A percentile compares a stretch with the other conserved stretches of the same genome.
Evolutionary conservation across 257 asterid species (phyloP).

Genomic region (Penstemon newberryi): DNA sequence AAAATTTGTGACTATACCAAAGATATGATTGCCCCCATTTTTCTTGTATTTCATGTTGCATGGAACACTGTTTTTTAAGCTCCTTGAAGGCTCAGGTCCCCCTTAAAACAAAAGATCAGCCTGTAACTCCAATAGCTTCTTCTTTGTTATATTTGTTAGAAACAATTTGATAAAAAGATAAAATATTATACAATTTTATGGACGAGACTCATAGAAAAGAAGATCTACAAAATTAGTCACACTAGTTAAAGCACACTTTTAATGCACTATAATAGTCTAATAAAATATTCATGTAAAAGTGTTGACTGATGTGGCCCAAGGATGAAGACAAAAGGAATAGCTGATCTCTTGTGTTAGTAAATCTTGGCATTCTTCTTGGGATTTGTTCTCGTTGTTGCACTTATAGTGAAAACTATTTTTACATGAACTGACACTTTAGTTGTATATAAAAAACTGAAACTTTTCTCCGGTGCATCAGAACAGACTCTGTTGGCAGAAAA

Average conservation of each 20-base stretch:
- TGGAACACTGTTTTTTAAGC: slow-evolving; percentile 9
- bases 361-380: too few species aligned
- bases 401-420: too few species aligned
- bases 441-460: too few species aligned
- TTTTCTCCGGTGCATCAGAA: too few species aligned
- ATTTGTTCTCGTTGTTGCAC: too few species aligned
- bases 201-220: background rate
- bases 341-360: too few species aligned
- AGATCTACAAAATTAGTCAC: background rate
- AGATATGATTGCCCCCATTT: slow-evolving; percentile 10
- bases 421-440: too few species aligned
- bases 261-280: too few species aligned
- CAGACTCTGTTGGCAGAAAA: background rate
- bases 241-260: background rate
- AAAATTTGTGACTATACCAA: slow-evolving; percentile 6
- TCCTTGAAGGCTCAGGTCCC: slow-evolving; percentile 23
- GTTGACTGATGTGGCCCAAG: too few species aligned
- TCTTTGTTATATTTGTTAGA: background rate
- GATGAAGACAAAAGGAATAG: too few species aligned
- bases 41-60: background rate
- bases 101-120: slow-evolving; percentile 18
- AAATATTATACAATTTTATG: background rate
- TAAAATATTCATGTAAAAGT: too few species aligned
- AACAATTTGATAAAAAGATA: too few species aligned
- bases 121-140: background rate